Base-by-base conservation (phyloP, 768 basidiomycete genomes). In the Rhodotorula sphaerocarpa region DNA sequence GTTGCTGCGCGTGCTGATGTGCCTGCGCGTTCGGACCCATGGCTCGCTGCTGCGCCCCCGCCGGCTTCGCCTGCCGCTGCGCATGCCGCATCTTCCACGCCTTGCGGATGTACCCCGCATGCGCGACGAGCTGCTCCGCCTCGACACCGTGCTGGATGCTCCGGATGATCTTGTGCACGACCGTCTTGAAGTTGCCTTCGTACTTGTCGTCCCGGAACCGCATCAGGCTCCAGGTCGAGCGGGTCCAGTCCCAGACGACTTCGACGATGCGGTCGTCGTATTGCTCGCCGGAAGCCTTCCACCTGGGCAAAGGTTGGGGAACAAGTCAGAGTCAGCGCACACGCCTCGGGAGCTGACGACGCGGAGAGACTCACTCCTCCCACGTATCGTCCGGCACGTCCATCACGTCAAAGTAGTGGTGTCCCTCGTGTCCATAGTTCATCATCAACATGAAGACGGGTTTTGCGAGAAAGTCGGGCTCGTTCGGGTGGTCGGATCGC, bases 121-220 rank as follows among this genome's bases (percentile, higher is more conserved):
- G 67, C n/a, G 51, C 63, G 25, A 69, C 57, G 44, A 69, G 59
- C 63, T 64, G 79, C 44, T 89, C 83, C 72, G 87, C 86, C 72
- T 93, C 90, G 43, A 97, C 90, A 15, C 95, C 95, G 74, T 97
- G 93, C 47, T 83, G 82, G 65, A 99, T 97, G 69, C 86, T 92
- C 69, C 85, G 80, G 55, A 97, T 83, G 71, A 99, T 90, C 67
- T 86, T 88, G 59, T 88, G 83, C 50, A 96, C 90, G 58, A 90
- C 83, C 34, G 77, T 81, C 63, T 80, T 81, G 75, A 88, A 90
- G 75, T 99, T 99, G 21, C 90, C 95, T 66, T 92, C 77, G 5
- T 83, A 86, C 75, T 99, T 99, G 75, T 99, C 95, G 71, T 93
- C 84, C 70, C 95, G 77, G 74, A 93, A 92, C 50, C 95, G 83